Evolutionary conservation across 2,329 filamentous ascomycete genomes (phyloP), one percentile per base, ranked within the genome.

Genomic region (Emericellopsis atlantica): DNA sequence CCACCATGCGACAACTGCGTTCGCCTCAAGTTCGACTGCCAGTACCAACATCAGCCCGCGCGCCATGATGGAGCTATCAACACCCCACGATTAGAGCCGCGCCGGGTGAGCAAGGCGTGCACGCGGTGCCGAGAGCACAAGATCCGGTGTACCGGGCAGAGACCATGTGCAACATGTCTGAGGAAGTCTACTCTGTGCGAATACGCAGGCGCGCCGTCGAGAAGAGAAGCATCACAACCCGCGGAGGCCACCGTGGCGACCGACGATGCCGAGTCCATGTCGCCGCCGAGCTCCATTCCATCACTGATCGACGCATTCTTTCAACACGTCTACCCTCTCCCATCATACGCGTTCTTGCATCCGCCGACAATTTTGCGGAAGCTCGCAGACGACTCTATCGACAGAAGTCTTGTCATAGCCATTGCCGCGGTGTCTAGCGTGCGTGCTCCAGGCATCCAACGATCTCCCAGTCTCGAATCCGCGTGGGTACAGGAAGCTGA

Each of bases 291-390:
- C 18, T n/a, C 16, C 40, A 39, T 38, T 11, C 10, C 16, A 16
- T 12, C 37, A 8, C 38, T 50, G 2, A 42, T 54, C 7, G 46
- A 49, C 31, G 43, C 42, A 39, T 55, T 54, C 45, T 55, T 55
- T 42, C 39, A 46, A 4, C 43, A 47, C 32, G 36, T 54, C n/a
- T 50, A 54, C 15, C 45, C 51, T 3, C 41, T 52, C 11, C 49
- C 51, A 5, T 36, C 39, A 0, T 48, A 46, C 26, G 40, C 43
- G 3, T 72, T 72, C 38, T 54, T 72, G 15, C 41, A 43, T 16
- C 41, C 41, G 3, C 9, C 32, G 6, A 43, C 32, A 9, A 37
- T 32, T 4, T 18, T 21, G 21, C 40, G 21, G 11, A 40, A 26
- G 34, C 38, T 38, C 21, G 29, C 29, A 10, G 26, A 38, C 32